phyloP scores from a whole-genome alignment of 306 rosid species.

The Herpetospermum pedunculosum region DNA sequence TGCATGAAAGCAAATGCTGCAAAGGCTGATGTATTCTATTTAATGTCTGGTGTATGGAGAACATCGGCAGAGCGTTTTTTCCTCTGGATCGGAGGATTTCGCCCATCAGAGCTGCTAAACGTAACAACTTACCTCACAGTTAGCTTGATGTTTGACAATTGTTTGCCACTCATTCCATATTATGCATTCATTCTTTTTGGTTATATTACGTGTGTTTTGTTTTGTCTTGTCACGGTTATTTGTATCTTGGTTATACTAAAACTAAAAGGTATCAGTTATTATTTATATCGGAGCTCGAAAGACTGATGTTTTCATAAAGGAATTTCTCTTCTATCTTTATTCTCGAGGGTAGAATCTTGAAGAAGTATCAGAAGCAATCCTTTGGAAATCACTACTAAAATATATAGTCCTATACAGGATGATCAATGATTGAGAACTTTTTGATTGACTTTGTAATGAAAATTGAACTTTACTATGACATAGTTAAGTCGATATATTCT shows the following conservation, averaged over 20 bases:
- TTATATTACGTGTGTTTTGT: neutral
- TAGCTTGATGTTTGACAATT: neutral
- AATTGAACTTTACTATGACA: neutral
- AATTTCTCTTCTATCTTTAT: neutral
- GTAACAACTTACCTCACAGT: constrained; percentile 22
- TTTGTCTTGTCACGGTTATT: neutral
- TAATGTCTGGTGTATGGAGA: constrained; percentile 81
- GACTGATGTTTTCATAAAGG: neutral
- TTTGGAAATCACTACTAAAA: neutral
- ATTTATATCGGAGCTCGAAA: neutral
- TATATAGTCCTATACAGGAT: neutral
- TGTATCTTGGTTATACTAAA: neutral
- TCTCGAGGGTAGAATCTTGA: neutral
- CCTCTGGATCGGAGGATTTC: constrained; percentile 97
- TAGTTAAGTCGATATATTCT: neutral
- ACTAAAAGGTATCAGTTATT: neutral
- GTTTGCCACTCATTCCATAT: neutral
- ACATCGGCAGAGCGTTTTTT: constrained; percentile 70
- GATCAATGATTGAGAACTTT: neutral
- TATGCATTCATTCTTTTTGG: neutral
- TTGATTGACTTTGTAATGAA: neutral
- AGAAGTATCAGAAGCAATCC: neutral
- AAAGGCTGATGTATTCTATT: constrained; percentile 63
- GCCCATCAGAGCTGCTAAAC: constrained; percentile 83
- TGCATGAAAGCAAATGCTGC: constrained; percentile 71